phyloP scores from a whole-genome alignment of 495 filamentous ascomycete species.

The Daldinia grandis region DNA sequence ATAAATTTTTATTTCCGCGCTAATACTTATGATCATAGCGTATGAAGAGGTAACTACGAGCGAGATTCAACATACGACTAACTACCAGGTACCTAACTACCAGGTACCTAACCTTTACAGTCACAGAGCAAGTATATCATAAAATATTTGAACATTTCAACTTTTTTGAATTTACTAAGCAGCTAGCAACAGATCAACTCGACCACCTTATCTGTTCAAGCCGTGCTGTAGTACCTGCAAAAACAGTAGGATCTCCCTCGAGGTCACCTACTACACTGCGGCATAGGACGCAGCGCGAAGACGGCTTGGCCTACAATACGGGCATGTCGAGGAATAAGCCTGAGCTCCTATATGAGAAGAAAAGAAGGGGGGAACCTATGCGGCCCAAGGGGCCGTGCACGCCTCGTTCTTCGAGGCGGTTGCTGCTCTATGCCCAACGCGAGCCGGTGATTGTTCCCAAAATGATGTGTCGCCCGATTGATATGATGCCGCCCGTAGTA shows the following conservation, averaged over 20 bases:
- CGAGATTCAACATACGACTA: too few relatives aligned
- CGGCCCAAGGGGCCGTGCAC: neutral
- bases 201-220: constrained; percentile 32
- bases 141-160: constrained; percentile 33
- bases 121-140: neutral
- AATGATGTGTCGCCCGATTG: neutral
- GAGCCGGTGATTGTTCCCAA: constrained; percentile 12
- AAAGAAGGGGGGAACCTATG: neutral
- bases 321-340: neutral
- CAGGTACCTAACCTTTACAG: neutral
- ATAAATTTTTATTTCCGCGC: too few relatives aligned
- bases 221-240: constrained; percentile 9
- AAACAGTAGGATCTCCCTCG: constrained; percentile 6
- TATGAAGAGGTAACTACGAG: too few relatives aligned
- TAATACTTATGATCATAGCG: too few relatives aligned
- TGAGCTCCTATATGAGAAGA: neutral
- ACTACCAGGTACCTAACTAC: neutral
- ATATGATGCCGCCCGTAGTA: constrained; percentile 2
- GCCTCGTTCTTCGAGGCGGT: constrained; percentile 1
- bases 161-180: constrained; percentile 29
- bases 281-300: neutral
- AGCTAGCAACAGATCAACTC: constrained; percentile 19
- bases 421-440: neutral
- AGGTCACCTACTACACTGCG: neutral
- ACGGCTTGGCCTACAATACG: neutral